Evolutionary conservation across 2,329 filamentous ascomycete genomes (phyloP), one percentile per base, ranked within the genome.

Genomic region (Macrophomina pseudophaseolina): DNA sequence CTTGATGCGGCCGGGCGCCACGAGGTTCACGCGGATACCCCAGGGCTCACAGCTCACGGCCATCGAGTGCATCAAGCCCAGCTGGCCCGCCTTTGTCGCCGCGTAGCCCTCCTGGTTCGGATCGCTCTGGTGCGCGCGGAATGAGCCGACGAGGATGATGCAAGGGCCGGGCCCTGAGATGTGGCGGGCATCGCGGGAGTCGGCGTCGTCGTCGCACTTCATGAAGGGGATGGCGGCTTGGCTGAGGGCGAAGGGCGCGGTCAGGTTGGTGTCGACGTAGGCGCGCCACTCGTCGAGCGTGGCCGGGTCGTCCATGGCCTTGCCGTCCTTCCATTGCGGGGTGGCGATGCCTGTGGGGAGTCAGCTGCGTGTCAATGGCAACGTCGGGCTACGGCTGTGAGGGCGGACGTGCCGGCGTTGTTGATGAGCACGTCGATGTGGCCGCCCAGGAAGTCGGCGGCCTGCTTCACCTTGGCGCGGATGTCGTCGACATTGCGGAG

Each of bases 101-200:
- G 82, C 83, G 71, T 85, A 84, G 2, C 81, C 81, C 68, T 84
- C 82, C 69, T 83, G 81, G 70, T 84, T 83, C 4, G 80, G 77
- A 69, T 84, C 82, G 35, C 75, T 79, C 68, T 81, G 79, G 44
- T 80, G 74, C 16, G 81, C 81, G 11, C 82, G 79, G 74, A 83
- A 83, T 33, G 79, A 81, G 32, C 79, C 79, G 66, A 84, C 78
- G 69, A 81, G 79, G 49, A 83, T 78, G 69, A 84, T 82, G 66
- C 80, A 82, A 0, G 80, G 81, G 3, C 81, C 80, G 5, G 79
- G 75, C 9, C n/a, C 30, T 23, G 33, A n/a, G 68, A 68, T 69
- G 67, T 72, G 71, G 18, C 23, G 12, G 16, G 49, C 28, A 28
- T 56, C 49, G 62, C 49, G 48, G 8, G 71, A 70, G 18, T 23